Conservation (phyloP, 2,329 filamentous ascomycete genomes). For the Orbilia javanica region DNA sequence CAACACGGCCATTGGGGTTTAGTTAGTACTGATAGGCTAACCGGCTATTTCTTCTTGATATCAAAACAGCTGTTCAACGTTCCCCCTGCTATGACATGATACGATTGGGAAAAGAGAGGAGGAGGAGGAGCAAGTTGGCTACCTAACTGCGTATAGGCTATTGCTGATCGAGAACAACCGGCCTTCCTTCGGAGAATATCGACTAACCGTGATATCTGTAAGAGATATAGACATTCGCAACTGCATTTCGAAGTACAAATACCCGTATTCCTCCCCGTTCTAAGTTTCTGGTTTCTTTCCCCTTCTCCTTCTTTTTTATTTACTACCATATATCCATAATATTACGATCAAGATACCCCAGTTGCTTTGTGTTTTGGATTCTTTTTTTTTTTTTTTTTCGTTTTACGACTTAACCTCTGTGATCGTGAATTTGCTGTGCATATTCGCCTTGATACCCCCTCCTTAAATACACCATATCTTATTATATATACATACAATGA, state of each 20-base stretch:
- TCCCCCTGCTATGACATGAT: conserved; percentile 30
- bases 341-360: conserved; percentile 30
- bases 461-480: background rate
- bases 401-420: background rate
- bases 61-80: conserved; percentile 12
- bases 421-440: conserved; percentile 27
- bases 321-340: background rate
- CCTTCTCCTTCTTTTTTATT: background rate
- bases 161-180: conserved; percentile 30
- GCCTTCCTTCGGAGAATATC: conserved; percentile 33
- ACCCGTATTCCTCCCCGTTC: conserved; percentile 1
- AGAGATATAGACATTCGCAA: background rate
- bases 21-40: background rate
- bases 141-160: conserved; percentile 47
- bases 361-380: conserved; percentile 5
- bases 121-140: conserved; percentile 14
- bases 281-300: background rate
- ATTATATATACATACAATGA: conserved; percentile 37
- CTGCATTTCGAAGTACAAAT: conserved; percentile 38
- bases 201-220: conserved; percentile 14
- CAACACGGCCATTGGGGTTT: conserved; percentile 44
- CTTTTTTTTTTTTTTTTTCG: no score
- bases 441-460: conserved; percentile 25
- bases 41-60: conserved; percentile 18
- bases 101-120: background rate